Evolutionary conservation across 139 green algal genomes (phyloP).

Genomic region (Pleodorina starrii): DNA sequence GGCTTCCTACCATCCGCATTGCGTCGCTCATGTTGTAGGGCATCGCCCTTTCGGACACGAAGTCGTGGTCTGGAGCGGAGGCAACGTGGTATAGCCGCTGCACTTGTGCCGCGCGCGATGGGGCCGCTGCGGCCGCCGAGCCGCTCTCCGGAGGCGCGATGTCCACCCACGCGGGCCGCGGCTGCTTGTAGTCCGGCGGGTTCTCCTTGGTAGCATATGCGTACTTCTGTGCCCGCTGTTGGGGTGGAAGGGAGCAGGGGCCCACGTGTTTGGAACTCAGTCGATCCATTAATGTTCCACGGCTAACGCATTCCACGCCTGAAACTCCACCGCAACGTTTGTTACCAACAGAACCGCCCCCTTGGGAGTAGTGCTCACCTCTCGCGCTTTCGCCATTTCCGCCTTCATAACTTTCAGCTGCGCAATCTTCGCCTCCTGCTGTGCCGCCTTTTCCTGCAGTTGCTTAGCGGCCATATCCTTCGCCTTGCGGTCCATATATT

Average conservation of each 20-base stretch:
- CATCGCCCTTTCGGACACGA: background rate
- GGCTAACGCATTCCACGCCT: no score
- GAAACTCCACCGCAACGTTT: no score
- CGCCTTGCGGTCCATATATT: slow-evolving; percentile 32
- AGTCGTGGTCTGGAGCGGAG: background rate
- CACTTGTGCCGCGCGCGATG: background rate
- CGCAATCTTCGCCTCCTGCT: slow-evolving; percentile 2
- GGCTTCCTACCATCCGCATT: slow-evolving; percentile 21
- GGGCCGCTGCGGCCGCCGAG: no score
- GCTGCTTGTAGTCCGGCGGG: background rate
- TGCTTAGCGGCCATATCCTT: slow-evolving; percentile 4
- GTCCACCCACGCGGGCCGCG: slow-evolving; percentile 38
- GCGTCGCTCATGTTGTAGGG: slow-evolving; percentile 38
- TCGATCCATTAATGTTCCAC: no score
- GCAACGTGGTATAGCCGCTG: background rate
- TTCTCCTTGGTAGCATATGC: slow-evolving; percentile 1
- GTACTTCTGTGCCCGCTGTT: slow-evolving; percentile 44
- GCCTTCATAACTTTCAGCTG: slow-evolving; percentile 8
- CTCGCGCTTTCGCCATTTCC: slow-evolving; percentile 23
- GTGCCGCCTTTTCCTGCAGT: slow-evolving; percentile 13
- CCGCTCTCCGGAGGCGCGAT: background rate
- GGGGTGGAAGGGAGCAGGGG: no score
- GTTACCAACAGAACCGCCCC: no score
- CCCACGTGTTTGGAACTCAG: no score
- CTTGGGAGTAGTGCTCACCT: no score